Evolutionary conservation across 2,329 filamentous ascomycete species (phyloP).

Genomic region (Pseudovirgaria hyperparasitica): DNA sequence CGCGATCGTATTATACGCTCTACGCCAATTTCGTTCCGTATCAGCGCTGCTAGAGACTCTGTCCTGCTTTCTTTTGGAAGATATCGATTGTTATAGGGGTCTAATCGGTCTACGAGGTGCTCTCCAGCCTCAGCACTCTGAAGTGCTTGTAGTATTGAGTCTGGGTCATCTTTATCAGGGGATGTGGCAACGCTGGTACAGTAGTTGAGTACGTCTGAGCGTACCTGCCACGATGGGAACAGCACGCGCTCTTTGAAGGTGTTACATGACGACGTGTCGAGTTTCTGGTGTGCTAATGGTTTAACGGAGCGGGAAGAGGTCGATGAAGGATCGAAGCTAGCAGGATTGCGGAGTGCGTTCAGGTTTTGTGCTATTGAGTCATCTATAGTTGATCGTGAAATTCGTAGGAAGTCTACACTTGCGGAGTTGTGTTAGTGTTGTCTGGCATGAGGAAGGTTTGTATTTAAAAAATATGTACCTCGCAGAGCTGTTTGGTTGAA

Average conservation of each 20-base stretch:
- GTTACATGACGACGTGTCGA: conserved; percentile 52
- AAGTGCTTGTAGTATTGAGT: conserved; percentile 53
- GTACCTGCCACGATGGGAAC: conserved; percentile 77
- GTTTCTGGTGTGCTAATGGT: conserved; percentile 35
- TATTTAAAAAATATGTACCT: conserved; percentile 26
- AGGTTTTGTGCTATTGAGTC: conserved; percentile 89
- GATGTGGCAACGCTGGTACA: conserved; percentile 79
- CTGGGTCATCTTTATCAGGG: conserved; percentile 78
- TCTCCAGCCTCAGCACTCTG: conserved; percentile 61
- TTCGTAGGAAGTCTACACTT: conserved; percentile 68
- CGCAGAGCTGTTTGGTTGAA: conserved; percentile 38
- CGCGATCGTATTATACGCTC: conserved; percentile 68
- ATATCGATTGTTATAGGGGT: conserved; percentile 80
- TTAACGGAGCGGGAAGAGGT: conserved; percentile 51
- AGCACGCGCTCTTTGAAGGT: conserved; percentile 65
- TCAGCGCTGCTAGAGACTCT: conserved; percentile 59
- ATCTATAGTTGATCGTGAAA: conserved; percentile 75
- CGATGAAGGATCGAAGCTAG: conserved; percentile 67
- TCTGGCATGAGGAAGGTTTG: conserved; percentile 1
- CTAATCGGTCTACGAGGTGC: conserved; percentile 66
- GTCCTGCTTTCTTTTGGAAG: conserved; percentile 70
- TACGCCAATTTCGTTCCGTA: conserved; percentile 63
- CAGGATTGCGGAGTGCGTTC: conserved; percentile 73
- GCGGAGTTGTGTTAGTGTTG: conserved; percentile 21
- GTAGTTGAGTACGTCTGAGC: conserved; percentile 76